phyloP scores from a whole-genome alignment of 495 filamentous ascomycete genomes.

The Choiromyces venosus region DNA sequence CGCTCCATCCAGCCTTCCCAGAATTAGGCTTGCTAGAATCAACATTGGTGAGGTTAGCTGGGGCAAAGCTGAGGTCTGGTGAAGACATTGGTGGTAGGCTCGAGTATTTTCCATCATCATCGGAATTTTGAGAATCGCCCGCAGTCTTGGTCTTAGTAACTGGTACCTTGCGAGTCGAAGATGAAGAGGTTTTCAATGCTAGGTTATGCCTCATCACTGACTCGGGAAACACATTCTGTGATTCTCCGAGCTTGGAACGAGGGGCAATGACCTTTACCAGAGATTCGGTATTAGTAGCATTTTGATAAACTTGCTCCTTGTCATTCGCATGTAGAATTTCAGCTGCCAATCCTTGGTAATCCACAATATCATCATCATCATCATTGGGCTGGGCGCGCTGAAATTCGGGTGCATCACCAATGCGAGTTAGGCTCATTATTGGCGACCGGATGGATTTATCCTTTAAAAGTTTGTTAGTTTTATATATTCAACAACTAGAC shows the following conservation, averaged over 20 bases:
- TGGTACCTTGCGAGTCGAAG: neutral
- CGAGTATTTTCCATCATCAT: neutral
- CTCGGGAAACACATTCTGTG: neutral
- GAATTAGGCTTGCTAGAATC: neutral
- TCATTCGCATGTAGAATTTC: neutral
- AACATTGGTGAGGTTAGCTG: neutral
- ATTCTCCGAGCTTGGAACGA: neutral
- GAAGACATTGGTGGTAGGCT: neutral
- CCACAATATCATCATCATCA: neutral
- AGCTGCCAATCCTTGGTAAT: neutral
- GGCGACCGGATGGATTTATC: neutral
- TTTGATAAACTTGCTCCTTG: neutral
- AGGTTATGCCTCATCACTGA: neutral
- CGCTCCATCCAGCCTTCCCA: neutral
- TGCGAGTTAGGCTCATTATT: neutral
- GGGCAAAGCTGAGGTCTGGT: neutral
- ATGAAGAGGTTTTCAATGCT: neutral
- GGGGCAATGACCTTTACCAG: neutral
- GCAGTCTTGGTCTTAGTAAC: neutral
- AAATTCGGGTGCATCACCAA: neutral
- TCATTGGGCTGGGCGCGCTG: neutral
- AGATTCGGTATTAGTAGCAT: neutral
- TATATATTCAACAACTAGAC: neutral
- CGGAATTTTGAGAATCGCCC: neutral
- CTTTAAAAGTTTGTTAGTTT: neutral